Evolutionary conservation across 2,329 filamentous ascomycete species (phyloP), one percentile per base, ranked within the genome.

Genomic region (Saccharata proteae): DNA sequence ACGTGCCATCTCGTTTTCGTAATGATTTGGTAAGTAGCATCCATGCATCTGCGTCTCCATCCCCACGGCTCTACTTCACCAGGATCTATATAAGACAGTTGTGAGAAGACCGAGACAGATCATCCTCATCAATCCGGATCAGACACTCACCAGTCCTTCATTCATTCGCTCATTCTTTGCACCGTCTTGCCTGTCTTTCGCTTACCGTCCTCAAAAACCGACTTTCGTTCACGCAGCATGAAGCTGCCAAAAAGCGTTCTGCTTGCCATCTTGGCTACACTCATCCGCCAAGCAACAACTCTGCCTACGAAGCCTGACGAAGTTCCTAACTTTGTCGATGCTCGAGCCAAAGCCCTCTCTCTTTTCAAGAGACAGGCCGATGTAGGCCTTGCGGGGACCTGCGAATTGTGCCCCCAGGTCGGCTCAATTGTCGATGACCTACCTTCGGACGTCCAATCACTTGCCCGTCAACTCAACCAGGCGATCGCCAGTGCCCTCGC

Each of bases 221-320:
- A n/a, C n/a, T n/a, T n/a, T n/a, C n/a, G n/a, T 18, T 28, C 6
- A 5, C 25, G 10, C 30, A 14, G 13, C 9, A 34, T 34, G 32
- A 26, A 18, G n/a, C 26, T 34, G 10, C 32, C 32, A 10, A 29
- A 26, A 17, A 34, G 26, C 13, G 32, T 34, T 8, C 32, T 34
- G 6, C 12, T 34, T n/a, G 32, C 32, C 26, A 16, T 34, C 16
- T 16, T 34, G 32, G 32, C 32, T 18, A 34, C 32, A 5, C 25
- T 34, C n/a, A 25, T 34, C 14, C 32, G 25, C 7, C 32, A 34
- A 14, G 32, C 32, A n/a, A 34, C 32, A 4, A 34, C 32, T 13
- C 26, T 27, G 12, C 32, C 32, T 6, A 34, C 32, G 22, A 17
- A 16, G 11, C 26, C 26, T 10, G 32, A 34, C 16, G 32, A 34